These are phyloP conservation scores for Ambispora gerdemannii DNA, from an alignment of 192 early-diverging fungal species.

Conservation along the genomic window DNA sequence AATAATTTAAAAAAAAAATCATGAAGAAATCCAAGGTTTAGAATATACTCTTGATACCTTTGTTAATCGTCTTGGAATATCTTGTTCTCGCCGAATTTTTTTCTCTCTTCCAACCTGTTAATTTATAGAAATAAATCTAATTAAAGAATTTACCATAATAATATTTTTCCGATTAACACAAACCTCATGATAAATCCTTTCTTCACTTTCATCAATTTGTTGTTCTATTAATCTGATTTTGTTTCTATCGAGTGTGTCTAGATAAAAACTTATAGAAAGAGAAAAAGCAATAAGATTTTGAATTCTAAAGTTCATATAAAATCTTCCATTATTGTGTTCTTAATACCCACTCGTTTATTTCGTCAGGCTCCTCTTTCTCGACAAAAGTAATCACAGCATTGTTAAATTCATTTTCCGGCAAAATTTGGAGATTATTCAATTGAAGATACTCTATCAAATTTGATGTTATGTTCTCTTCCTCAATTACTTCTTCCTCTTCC, in stretches of 20 bases:
- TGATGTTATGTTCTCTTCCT: background rate
- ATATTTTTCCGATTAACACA: background rate
- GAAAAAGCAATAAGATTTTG: background rate
- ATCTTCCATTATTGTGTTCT: too few species aligned
- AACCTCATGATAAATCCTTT: background rate
- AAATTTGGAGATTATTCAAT: background rate
- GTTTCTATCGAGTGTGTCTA: background rate
- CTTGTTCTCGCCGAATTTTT: background rate
- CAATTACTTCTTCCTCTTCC: too few species aligned
- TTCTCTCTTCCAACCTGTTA: background rate
- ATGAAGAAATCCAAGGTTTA: background rate
- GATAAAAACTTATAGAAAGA: background rate
- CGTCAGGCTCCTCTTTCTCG: conserved; percentile 8
- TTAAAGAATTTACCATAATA: background rate
- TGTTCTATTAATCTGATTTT: background rate
- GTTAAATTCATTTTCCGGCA: conserved; percentile 16
- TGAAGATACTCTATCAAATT: background rate
- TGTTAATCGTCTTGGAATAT: too few species aligned
- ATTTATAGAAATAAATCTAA: background rate
- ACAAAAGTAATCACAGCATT: background rate
- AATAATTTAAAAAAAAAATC: background rate
- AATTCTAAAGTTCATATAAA: background rate
- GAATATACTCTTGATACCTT: background rate
- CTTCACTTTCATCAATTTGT: background rate
- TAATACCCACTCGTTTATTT: conserved; percentile 1